A percentile compares a stretch with the other conserved stretches of the same genome.
Conservation (phyloP, 148 eudicot genomes). For the Diospyros lotus region DNA sequence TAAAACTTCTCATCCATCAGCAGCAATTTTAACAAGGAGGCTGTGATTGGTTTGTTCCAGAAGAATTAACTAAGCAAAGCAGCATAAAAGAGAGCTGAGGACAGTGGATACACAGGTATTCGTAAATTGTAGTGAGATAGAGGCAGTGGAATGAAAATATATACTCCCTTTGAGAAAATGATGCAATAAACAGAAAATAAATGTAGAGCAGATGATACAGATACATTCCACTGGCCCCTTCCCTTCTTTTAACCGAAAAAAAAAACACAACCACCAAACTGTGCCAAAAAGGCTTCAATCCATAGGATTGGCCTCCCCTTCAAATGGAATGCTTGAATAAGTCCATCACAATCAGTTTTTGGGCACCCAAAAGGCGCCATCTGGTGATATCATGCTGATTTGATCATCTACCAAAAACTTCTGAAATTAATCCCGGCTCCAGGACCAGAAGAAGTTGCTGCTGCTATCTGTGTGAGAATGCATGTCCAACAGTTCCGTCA, state of each 20-base stretch:
- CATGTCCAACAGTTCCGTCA: too few species aligned
- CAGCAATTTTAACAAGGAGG: too few species aligned
- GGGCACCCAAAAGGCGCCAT: background rate
- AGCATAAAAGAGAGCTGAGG: background rate
- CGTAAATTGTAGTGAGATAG: background rate
- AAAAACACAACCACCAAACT: background rate
- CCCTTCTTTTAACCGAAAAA: too few species aligned
- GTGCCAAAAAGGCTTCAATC: background rate
- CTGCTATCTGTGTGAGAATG: background rate
- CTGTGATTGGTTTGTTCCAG: too few species aligned
- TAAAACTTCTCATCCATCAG: too few species aligned
- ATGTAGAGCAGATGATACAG: background rate
- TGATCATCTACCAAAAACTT: background rate
- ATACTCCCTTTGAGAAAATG: slow-evolving; percentile 1
- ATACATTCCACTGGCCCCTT: background rate
- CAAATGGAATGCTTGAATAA: background rate
- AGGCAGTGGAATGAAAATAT: background rate
- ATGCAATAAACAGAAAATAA: background rate
- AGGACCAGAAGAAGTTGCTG: background rate
- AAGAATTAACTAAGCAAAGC: too few species aligned
- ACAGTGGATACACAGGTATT: background rate
- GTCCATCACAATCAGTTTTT: background rate
- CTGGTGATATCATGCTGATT: background rate
- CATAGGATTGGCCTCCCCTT: slow-evolving; percentile 6
- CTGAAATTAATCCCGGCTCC: background rate